Conservation (phyloP, 495 filamentous ascomycete species). For the Aspergillus biplanus region DNA sequence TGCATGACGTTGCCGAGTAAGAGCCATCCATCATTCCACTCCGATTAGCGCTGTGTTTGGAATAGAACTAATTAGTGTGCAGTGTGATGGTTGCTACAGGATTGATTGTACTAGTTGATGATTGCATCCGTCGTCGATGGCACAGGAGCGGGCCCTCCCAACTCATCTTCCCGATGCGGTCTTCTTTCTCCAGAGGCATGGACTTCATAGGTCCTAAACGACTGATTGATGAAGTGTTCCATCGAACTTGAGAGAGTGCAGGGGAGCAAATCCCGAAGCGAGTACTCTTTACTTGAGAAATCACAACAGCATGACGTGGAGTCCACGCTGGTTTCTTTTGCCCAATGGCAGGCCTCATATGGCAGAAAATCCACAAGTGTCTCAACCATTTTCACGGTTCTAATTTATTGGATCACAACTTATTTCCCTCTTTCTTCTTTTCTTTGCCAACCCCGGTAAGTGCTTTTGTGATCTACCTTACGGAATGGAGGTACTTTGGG, state of each 20-base stretch:
- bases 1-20: constrained; percentile 91
- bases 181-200: constrained; percentile 60
- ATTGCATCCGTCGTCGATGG: constrained; percentile 84
- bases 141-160: constrained; percentile 65
- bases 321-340: background rate
- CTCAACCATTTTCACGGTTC: background rate
- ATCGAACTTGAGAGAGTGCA: constrained; percentile 52
- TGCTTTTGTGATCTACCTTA: constrained; percentile 2
- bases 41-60: constrained; percentile 10
- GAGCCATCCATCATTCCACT: constrained; percentile 38
- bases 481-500: constrained; percentile 1
- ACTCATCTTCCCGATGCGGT: constrained; percentile 56
- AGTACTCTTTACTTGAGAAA: background rate
- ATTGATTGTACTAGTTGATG: constrained; percentile 87
- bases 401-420: constrained; percentile 3
- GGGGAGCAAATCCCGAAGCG: constrained; percentile 9
- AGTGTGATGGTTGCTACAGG: constrained; percentile 91
- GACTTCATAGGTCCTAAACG: constrained; percentile 71
- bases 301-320: constrained; percentile 17
- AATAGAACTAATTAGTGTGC: constrained; percentile 29
- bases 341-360: constrained; percentile 10
- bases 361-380: constrained; percentile 9
- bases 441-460: constrained; percentile 1
- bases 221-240: constrained; percentile 79
- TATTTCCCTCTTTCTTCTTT: constrained; percentile 10